phyloP scores from a whole-genome alignment of 2,329 filamentous ascomycete genomes.

The Aureobasidium sp. region DNA sequence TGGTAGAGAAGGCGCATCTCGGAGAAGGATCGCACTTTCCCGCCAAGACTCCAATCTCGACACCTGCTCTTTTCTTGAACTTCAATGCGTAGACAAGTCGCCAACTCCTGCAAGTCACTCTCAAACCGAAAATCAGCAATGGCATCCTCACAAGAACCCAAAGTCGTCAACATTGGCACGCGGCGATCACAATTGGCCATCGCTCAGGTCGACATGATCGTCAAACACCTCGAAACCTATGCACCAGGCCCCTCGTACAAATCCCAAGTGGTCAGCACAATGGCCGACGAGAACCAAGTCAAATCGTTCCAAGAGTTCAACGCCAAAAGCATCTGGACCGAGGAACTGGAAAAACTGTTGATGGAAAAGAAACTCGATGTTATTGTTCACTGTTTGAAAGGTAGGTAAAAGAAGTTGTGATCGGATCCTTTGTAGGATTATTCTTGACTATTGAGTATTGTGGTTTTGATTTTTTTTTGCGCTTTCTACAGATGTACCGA shows the following conservation, averaged over 20 bases:
- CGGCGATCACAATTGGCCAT: slow-evolving; percentile 71
- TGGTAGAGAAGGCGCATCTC: background rate
- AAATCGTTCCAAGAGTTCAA: slow-evolving; percentile 78
- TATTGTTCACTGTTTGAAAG: slow-evolving; percentile 82
- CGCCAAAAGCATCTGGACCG: slow-evolving; percentile 87
- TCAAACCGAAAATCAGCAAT: background rate
- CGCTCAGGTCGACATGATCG: slow-evolving; percentile 66
- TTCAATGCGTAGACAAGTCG: background rate
- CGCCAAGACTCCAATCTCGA: background rate
- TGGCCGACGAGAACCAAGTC: slow-evolving; percentile 78
- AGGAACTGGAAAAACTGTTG: slow-evolving; percentile 73
- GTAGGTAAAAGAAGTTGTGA: slow-evolving; percentile 23
- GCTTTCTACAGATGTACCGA: slow-evolving; percentile 72
- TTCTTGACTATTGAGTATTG: background rate
- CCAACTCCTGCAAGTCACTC: background rate
- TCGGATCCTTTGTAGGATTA: background rate
- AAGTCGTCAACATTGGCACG: background rate
- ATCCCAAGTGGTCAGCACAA: slow-evolving; percentile 39
- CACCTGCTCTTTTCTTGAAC: background rate
- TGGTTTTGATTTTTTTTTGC: background rate
- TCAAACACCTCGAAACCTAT: slow-evolving; percentile 51
- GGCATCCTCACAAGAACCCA: background rate
- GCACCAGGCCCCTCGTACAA: slow-evolving; percentile 61
- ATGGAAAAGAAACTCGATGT: slow-evolving; percentile 61
- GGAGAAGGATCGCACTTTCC: background rate